These are phyloP conservation scores for Hevea brasiliensis DNA, from an alignment of 345 rosid genomes.

Conservation along the genomic window DNA sequence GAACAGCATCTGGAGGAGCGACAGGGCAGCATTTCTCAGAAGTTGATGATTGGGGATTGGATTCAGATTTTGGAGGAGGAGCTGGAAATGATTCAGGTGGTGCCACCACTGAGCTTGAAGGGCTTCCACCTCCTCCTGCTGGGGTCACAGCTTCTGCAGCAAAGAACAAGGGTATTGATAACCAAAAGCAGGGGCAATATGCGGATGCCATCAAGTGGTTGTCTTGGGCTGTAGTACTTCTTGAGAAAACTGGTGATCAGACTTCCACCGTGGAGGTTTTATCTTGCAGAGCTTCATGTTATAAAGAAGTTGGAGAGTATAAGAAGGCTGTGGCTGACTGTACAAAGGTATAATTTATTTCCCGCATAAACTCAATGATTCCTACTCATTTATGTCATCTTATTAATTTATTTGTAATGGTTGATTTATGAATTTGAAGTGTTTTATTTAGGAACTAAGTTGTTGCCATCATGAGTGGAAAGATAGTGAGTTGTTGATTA, in stretches of 20 bases:
- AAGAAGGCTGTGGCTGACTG: constrained; percentile 98
- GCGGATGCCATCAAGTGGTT: constrained; percentile 99
- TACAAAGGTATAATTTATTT: constrained; percentile 57
- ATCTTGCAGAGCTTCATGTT: constrained; percentile 90
- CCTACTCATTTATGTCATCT: not conserved
- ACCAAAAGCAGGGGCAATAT: constrained; percentile 87
- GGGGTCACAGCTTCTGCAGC: constrained; percentile 77
- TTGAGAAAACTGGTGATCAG: constrained; percentile 65
- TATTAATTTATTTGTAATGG: not conserved
- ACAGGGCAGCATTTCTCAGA: constrained; percentile 52
- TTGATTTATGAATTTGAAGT: not conserved
- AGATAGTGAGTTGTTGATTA: no score
- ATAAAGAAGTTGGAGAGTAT: constrained; percentile 98
- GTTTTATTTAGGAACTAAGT: not conserved
- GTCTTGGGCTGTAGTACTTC: constrained; percentile 91
- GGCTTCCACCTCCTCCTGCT: constrained; percentile 94
- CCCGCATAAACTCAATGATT: constrained; percentile 8
- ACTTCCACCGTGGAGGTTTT: constrained; percentile 60
- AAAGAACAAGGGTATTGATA: constrained; percentile 81
- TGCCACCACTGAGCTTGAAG: constrained; percentile 86
- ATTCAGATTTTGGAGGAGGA: constrained; percentile 64
- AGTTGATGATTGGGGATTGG: constrained; percentile 84
- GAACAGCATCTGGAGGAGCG: constrained; percentile 35
- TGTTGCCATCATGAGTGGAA: no score
- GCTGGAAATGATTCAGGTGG: constrained; percentile 50